Percentiles rank a stretch among this genome's conserved stretches.
phyloP scores from a whole-genome alignment of 768 basidiomycete species.

The Lepiota venenata region DNA sequence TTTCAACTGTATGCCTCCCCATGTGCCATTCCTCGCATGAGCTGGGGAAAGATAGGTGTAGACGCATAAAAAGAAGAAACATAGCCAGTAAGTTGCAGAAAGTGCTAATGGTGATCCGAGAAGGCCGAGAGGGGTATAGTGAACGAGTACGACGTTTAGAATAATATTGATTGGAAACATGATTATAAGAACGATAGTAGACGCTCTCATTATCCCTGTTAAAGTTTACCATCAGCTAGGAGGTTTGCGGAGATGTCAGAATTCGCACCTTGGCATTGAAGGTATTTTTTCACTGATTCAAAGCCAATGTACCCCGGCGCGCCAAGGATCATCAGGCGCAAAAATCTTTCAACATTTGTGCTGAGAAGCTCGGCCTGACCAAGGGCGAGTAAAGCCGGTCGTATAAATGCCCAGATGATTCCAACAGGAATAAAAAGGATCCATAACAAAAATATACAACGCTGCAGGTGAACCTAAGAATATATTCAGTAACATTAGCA shows the following conservation, averaged over 20 bases:
- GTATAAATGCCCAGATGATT: conserved; percentile 14
- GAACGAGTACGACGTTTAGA: conserved; percentile 59
- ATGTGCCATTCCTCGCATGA: conserved; percentile 56
- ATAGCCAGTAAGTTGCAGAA: conserved; percentile 67
- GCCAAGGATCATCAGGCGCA: conserved; percentile 60
- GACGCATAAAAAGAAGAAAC: conserved; percentile 51
- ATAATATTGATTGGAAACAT: conserved; percentile 64
- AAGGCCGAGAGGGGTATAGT: conserved; percentile 58
- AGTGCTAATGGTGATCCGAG: conserved; percentile 67
- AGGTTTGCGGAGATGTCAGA: too few species aligned
- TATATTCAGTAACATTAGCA: too few species aligned
- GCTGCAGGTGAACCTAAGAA: conserved; percentile 47
- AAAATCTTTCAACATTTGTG: conserved; percentile 57
- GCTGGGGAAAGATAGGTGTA: conserved; percentile 46
- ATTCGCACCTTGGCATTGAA: conserved; percentile 44
- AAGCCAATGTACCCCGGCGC: conserved; percentile 76
- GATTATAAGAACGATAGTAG: conserved; percentile 60
- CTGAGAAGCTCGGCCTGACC: conserved; percentile 60
- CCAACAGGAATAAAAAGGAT: conserved; percentile 60
- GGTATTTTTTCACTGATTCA: conserved; percentile 74
- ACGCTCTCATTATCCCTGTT: conserved; percentile 71
- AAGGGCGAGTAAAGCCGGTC: conserved; percentile 54
- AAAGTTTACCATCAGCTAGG: conserved; percentile 44
- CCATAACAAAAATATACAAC: conserved; percentile 65
- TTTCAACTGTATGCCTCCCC: conserved; percentile 53